phyloP scores from a whole-genome alignment of 495 filamentous ascomycete genomes.

The Neurospora sp. region DNA sequence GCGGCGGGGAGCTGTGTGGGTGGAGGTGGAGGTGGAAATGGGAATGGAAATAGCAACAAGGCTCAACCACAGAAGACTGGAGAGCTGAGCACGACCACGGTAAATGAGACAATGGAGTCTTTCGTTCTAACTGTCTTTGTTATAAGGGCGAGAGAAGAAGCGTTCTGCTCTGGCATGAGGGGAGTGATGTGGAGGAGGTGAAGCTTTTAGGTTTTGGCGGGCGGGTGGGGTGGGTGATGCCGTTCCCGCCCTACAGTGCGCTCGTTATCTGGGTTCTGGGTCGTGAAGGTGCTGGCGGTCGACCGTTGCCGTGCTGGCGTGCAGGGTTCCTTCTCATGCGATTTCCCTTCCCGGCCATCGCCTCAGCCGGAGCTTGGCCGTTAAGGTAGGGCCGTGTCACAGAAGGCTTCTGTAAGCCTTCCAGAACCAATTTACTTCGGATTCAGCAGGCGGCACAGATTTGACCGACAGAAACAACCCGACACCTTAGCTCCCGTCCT shows the following conservation, averaged over 20 bases:
- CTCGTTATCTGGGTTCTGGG: neutral
- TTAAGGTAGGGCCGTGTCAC: neutral
- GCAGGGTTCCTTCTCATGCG: neutral
- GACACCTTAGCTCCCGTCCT: neutral
- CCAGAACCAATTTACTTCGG: neutral
- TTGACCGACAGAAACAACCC: neutral
- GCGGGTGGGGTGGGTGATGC: slow-evolving; percentile 20
- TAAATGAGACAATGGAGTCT: neutral
- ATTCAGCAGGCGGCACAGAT: neutral
- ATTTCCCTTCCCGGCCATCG: neutral
- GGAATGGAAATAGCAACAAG: neutral
- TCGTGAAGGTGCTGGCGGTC: neutral
- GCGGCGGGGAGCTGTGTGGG: neutral
- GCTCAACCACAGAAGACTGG: neutral
- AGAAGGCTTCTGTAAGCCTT: neutral
- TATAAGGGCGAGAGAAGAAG: neutral
- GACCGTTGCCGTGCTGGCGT: neutral
- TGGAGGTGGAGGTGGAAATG: neutral
- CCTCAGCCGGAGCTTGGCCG: neutral
- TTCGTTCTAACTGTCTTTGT: neutral
- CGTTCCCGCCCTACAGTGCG: slow-evolving; percentile 16
- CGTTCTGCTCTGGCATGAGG: slow-evolving; percentile 1
- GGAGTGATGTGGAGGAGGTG: slow-evolving; percentile 12
- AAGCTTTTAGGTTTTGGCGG: slow-evolving; percentile 22
- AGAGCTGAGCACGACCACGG: neutral